A percentile compares a stretch with the other conserved stretches of the same genome.
phyloP scores from a whole-genome alignment of 768 basidiomycete genomes.

The Psilocybe cubensis region DNA sequence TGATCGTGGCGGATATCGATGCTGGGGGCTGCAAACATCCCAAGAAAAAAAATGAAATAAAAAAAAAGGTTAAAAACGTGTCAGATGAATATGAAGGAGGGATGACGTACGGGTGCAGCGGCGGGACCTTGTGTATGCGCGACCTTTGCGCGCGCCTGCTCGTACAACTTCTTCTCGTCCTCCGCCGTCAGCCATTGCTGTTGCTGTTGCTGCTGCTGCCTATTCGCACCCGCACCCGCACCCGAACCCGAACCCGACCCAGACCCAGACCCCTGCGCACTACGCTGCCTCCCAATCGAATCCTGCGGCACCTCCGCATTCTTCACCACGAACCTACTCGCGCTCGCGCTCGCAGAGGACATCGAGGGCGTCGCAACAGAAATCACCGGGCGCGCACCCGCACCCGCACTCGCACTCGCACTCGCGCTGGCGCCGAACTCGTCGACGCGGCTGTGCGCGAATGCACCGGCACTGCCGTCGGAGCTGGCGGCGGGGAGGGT shows the following conservation, averaged over 20 bases:
- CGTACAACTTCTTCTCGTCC: conserved; percentile 74
- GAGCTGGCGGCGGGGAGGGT: conserved; percentile 19
- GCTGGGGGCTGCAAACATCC: conserved; percentile 25
- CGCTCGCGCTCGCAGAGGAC: conserved; percentile 26
- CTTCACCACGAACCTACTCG: conserved; percentile 42
- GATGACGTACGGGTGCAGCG: conserved; percentile 36
- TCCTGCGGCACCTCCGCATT: conserved; percentile 39
- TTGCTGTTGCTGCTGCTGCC: too few relatives aligned
- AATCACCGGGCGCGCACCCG: conserved; percentile 7
- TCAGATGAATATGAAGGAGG: too few relatives aligned
- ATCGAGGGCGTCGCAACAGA: conserved; percentile 20
- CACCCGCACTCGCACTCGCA: neutral
- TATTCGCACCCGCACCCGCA: too few relatives aligned
- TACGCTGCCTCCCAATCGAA: conserved; percentile 21
- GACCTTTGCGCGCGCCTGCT: conserved; percentile 64
- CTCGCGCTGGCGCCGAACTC: conserved; percentile 18
- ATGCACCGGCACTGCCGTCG: conserved; percentile 7
- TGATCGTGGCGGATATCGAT: too few relatives aligned
- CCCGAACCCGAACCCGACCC: conserved; percentile 11
- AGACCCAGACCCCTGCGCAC: conserved; percentile 17
- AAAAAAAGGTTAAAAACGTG: too few relatives aligned
- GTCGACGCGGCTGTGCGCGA: conserved; percentile 15
- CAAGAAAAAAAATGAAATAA: neutral
- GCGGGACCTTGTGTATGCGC: conserved; percentile 53
- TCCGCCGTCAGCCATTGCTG: conserved; percentile 55